phyloP scores from a whole-genome alignment of 495 filamentous ascomycete species.

The Annulohypoxylon bovei region DNA sequence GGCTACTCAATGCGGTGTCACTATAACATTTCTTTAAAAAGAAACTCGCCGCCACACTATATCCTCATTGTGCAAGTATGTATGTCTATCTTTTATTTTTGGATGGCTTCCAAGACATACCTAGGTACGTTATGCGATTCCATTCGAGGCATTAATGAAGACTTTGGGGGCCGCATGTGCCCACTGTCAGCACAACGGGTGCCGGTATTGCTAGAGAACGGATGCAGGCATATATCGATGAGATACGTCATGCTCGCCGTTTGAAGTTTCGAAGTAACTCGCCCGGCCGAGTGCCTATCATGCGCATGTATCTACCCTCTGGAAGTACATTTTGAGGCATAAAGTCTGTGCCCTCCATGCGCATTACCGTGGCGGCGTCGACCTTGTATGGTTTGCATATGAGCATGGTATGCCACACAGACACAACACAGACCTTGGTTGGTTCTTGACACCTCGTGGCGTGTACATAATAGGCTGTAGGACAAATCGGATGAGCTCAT shows the following conservation, averaged over 20 bases:
- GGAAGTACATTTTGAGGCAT: not conserved
- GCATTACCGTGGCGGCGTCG: conserved; percentile 11
- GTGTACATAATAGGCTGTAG: not conserved
- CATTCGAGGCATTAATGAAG: not conserved
- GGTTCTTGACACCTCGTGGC: not conserved
- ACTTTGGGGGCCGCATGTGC: conserved; percentile 24
- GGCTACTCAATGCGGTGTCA: conserved; percentile 4
- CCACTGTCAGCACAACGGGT: conserved; percentile 8
- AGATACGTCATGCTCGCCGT: conserved; percentile 16
- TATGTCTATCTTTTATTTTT: not conserved
- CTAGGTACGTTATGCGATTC: not conserved
- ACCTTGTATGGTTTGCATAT: not conserved
- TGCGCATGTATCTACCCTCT: conserved; percentile 20
- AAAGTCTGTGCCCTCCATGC: conserved; percentile 4
- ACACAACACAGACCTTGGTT: not conserved
- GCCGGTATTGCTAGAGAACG: conserved; percentile 12
- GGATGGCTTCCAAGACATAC: not conserved
- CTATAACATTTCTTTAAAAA: conserved; percentile 19
- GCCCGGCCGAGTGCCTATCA: conserved; percentile 28
- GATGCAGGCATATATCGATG: conserved; percentile 27
- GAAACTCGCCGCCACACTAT: conserved; percentile 4
- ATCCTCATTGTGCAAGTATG: not conserved
- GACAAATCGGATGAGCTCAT: not conserved
- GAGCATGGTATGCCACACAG: not conserved
- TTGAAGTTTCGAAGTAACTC: conserved; percentile 1